Evolutionary conservation across 768 basidiomycete genomes (phyloP), one percentile per base, ranked within the genome.

Genomic region (Cantharellus anzutake): DNA sequence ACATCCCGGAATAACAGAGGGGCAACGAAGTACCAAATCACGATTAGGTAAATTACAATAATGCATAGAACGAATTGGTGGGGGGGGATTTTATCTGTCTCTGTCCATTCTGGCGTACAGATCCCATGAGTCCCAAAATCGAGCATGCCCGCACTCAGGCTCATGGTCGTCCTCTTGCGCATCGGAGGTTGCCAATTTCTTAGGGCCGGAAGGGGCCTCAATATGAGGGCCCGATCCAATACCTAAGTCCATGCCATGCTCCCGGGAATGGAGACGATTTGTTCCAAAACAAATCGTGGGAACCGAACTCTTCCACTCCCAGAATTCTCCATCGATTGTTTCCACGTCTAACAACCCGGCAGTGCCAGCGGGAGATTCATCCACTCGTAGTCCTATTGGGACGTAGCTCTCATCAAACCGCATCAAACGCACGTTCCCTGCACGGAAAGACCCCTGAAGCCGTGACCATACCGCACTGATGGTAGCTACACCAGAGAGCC

Each of bases 341-440:
- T 58, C 4, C 14, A 41, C 60, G 55, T 61, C 59, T 16, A 60
- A 55, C 3, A 60, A 56, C 5, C 52, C 59, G 14, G 14, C 56
- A 3, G 42, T 11, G 4, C 59, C 59, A 11, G 58, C 3, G 20
- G 20, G 20, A 29, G 20, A 29, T 0, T 4, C 57, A 3, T 60
- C 57, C 37, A 11, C 53, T 14, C n/a, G 11, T 14, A 2, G 3
- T 37, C n/a, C 11, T 37, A 16, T 35, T 37, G 5, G 11, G 39
- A 2, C 37, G 3, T 41, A 20, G n/a, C 59, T 37, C 7, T 55
- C 52, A 16, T 59, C 59, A 41, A 60, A 60, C 38, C 59, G 39
- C 59, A 60, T 58, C 16, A 60, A 55, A 11, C 59, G 57, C 3
- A 60, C 57, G 39, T 40, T 14, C 7, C 57, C 37, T 11, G 53